phyloP scores from a whole-genome alignment of 1,284 basidiomycete species.

The Erythrobasidium hasegawianum region DNA sequence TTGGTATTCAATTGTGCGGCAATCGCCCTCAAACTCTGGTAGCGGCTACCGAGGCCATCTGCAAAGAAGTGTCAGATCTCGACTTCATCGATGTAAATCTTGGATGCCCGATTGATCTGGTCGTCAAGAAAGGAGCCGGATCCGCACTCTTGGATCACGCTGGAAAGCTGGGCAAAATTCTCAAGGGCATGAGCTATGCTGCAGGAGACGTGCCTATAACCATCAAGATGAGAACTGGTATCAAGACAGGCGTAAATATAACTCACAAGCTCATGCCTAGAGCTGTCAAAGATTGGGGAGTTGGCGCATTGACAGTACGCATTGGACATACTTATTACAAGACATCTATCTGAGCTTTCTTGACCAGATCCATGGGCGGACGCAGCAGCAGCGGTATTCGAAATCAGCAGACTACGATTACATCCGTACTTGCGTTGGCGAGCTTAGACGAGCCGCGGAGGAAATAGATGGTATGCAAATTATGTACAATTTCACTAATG shows the following conservation, averaged over 20 bases:
- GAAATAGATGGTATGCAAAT: constrained; percentile 65
- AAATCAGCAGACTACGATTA: constrained; percentile 70
- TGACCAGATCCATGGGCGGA: constrained; percentile 80
- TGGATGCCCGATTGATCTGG: constrained; percentile 94
- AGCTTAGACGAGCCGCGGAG: constrained; percentile 70
- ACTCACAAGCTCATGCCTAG: constrained; percentile 90
- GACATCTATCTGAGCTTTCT: background rate
- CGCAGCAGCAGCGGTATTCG: constrained; percentile 78
- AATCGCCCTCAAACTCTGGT: constrained; percentile 72
- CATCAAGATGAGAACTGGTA: constrained; percentile 87
- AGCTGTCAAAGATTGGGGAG: constrained; percentile 62
- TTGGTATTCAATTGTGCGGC: constrained; percentile 78
- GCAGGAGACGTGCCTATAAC: constrained; percentile 92
- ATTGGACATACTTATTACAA: background rate
- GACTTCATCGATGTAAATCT: constrained; percentile 88
- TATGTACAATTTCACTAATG: constrained; percentile 12
- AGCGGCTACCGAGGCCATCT: constrained; percentile 77
- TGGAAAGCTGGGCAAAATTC: constrained; percentile 74
- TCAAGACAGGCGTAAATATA: constrained; percentile 77
- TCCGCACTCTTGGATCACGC: constrained; percentile 73
- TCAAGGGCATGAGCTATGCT: constrained; percentile 86
- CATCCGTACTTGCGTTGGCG: constrained; percentile 77
- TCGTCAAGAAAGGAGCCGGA: constrained; percentile 64
- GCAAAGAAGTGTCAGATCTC: constrained; percentile 57
- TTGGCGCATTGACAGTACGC: constrained; percentile 71